phyloP scores from a whole-genome alignment of 192 early-diverging fungal genomes.

The Neocallimastix lanati region DNA sequence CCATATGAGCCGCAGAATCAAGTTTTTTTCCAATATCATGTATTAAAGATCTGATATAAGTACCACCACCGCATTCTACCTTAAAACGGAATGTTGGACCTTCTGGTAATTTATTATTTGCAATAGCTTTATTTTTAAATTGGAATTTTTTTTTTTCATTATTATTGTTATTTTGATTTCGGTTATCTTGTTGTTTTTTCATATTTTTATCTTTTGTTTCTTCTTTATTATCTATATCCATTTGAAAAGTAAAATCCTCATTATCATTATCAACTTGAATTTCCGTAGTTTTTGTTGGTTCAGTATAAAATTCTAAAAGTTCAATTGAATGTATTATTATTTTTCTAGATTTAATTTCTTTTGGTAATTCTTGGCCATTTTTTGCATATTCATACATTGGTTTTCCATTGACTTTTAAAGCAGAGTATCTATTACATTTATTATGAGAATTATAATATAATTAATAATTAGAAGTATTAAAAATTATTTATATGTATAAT shows the following conservation, averaged over 20 bases:
- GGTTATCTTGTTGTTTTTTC: not conserved
- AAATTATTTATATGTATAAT: not conserved
- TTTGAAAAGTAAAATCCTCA: not conserved
- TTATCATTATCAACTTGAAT: not conserved
- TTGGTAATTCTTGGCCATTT: conserved; percentile 6
- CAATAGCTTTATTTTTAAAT: not conserved
- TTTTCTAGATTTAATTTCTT: not conserved
- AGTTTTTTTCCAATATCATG: conserved; percentile 36
- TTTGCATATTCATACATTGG: conserved; percentile 55
- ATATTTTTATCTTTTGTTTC: not conserved
- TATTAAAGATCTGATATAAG: conserved; percentile 55
- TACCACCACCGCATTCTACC: conserved; percentile 46
- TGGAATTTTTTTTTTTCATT: not conserved
- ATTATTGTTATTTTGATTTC: not conserved
- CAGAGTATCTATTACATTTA: conserved; percentile 20
- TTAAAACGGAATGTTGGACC: conserved; percentile 27
- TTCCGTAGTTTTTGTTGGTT: not conserved
- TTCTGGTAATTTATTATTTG: not conserved
- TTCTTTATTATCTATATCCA: not conserved
- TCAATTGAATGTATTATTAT: not conserved
- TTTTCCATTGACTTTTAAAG: conserved; percentile 44
- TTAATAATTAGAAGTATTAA: not conserved
- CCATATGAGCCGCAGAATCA: conserved; percentile 39
- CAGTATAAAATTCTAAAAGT: not conserved
- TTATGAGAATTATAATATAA: not conserved